Conservation (phyloP, 805 yeast genomes). For the Candida qinlingensis region DNA sequence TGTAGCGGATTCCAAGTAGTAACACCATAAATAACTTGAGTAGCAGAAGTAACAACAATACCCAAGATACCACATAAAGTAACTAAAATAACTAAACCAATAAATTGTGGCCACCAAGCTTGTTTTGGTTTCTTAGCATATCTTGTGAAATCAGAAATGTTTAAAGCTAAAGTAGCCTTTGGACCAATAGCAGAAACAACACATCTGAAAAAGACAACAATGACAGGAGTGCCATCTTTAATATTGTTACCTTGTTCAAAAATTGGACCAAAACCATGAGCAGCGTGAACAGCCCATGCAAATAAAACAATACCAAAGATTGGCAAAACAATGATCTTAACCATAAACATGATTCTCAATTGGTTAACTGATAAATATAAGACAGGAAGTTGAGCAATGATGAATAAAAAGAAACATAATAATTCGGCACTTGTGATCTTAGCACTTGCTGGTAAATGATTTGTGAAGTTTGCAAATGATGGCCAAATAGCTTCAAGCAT, state of each 20-base stretch:
- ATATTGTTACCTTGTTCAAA: slow-evolving; percentile 20
- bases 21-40: slow-evolving; percentile 32
- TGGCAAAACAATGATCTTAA: slow-evolving; percentile 28
- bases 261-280: slow-evolving; percentile 26
- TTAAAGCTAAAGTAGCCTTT: slow-evolving; percentile 33
- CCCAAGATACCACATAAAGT: slow-evolving; percentile 28
- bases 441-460: slow-evolving; percentile 25
- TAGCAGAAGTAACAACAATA: slow-evolving; percentile 30
- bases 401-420: slow-evolving; percentile 30
- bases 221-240: slow-evolving; percentile 19
- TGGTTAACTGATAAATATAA: slow-evolving; percentile 29
- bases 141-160: slow-evolving; percentile 35
- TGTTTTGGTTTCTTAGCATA: slow-evolving; percentile 28
- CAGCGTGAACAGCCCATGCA: slow-evolving; percentile 28
- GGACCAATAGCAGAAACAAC: slow-evolving; percentile 30
- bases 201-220: slow-evolving; percentile 23
- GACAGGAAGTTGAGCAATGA: slow-evolving; percentile 29
- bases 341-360: slow-evolving; percentile 30
- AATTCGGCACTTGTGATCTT: slow-evolving; percentile 27
- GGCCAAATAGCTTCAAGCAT: slow-evolving; percentile 59
- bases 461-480: slow-evolving; percentile 37
- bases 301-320: slow-evolving; percentile 29
- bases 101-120: slow-evolving; percentile 28
- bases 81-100: slow-evolving; percentile 27
- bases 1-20: slow-evolving; percentile 40